These are phyloP conservation scores for Viridothelium virens DNA, from an alignment of 495 filamentous ascomycete genomes.

Conservation along the genomic window DNA sequence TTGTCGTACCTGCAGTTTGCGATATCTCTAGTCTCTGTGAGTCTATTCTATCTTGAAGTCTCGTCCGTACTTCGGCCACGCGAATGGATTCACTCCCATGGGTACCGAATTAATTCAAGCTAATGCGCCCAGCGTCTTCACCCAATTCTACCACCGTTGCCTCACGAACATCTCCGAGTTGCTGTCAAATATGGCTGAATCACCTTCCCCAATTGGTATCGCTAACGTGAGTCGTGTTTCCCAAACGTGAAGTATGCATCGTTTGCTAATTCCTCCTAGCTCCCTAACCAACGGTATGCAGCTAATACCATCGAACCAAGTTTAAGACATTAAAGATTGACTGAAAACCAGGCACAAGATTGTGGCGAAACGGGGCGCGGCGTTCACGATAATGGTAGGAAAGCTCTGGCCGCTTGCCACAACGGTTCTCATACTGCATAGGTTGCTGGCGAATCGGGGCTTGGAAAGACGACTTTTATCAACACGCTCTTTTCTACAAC, in stretches of 20 bases:
- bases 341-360: conserved; percentile 73
- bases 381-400: conserved; percentile 96
- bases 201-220: conserved; percentile 95
- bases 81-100: background rate
- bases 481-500: conserved; percentile 99
- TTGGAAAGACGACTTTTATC: conserved; percentile 99
- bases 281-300: conserved; percentile 81
- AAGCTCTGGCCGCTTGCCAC: conserved; percentile 14
- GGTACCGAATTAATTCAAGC: conserved; percentile 3
- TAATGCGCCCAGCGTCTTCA: conserved; percentile 10
- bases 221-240: conserved; percentile 66
- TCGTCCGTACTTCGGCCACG: background rate
- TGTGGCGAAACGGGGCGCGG: conserved; percentile 96
- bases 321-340: background rate
- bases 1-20: background rate
- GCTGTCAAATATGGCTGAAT: conserved; percentile 59
- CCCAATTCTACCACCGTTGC: conserved; percentile 7
- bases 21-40: background rate
- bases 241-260: background rate
- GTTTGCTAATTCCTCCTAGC: conserved; percentile 37
- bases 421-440: conserved; percentile 30
- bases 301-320: background rate
- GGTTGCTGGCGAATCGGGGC: conserved; percentile 96
- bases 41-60: background rate
- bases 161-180: conserved; percentile 21